phyloP scores from a whole-genome alignment of 2,329 filamentous ascomycete genomes.

The Phoma sp. region DNA sequence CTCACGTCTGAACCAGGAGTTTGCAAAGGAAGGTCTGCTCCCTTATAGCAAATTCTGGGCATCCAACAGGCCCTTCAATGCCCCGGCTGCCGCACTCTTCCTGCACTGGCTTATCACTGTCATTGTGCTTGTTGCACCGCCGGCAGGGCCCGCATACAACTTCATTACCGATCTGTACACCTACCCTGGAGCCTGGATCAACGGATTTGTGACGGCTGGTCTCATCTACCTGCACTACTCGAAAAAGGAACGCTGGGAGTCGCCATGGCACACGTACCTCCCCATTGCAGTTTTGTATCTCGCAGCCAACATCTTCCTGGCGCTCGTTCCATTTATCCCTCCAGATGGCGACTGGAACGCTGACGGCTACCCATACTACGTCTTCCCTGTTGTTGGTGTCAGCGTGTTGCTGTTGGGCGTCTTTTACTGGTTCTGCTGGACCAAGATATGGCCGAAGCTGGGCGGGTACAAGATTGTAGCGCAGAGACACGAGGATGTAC shows the following conservation, averaged over 20 bases:
- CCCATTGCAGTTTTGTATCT: constrained; percentile 49
- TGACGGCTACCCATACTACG: constrained; percentile 53
- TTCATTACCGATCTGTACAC: constrained; percentile 65
- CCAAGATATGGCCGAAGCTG: constrained; percentile 31
- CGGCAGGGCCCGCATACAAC: constrained; percentile 71
- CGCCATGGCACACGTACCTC: constrained; percentile 49
- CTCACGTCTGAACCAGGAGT: constrained; percentile 66
- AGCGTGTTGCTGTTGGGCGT: constrained; percentile 48
- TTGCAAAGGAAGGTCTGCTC: constrained; percentile 72
- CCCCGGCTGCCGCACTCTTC: constrained; percentile 61
- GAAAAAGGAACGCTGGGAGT: constrained; percentile 43
- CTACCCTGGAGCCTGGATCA: constrained; percentile 48
- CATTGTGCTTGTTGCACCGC: constrained; percentile 70
- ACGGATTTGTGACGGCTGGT: constrained; percentile 44
- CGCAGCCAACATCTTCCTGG: constrained; percentile 50
- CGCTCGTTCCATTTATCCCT: constrained; percentile 52
- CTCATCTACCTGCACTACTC: constrained; percentile 46
- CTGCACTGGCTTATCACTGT: constrained; percentile 71
- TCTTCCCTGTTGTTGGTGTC: constrained; percentile 54
- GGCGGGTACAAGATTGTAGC: constrained; percentile 42
- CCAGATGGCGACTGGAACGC: constrained; percentile 51
- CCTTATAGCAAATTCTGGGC: constrained; percentile 72
- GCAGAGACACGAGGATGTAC: constrained; percentile 35
- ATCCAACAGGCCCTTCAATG: constrained; percentile 70
- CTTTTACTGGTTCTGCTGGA: constrained; percentile 43